Evolutionary conservation across 2,329 filamentous ascomycete species (phyloP), one percentile per base, ranked within the genome.

Genomic region (Monosporascus sp.): DNA sequence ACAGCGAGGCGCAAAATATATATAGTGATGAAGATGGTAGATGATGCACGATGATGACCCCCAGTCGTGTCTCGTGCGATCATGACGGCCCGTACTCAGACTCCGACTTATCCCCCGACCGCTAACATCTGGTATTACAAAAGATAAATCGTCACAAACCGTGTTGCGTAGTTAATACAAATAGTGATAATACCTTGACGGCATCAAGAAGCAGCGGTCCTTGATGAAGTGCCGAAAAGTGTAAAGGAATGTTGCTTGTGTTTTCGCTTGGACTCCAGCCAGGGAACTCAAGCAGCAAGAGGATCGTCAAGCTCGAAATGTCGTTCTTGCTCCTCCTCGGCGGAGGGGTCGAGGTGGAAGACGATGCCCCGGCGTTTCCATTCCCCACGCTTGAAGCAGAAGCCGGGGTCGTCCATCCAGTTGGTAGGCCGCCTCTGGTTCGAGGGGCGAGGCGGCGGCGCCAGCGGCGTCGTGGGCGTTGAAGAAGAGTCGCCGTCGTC

Each of bases 291-390:
- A 61, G 62, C 31, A 34, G 4, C 31, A 34, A 42, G n/a, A 22
- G 42, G 42, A 5, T 46, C 42, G 4, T 46, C 42, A 18, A 68
- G 51, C 44, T 67, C 65, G 42, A 67, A 69, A 46, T 68, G 64
- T 5, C 56, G 53, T 27, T 66, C 60, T 47, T 66, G 62, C 20
- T 60, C 59, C 3, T 59, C 51, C 37, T 65, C 57, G 3, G 59
- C 57, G 1, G 58, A 45, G 4, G 59, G 50, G 44, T 61, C 62
- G 38, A 67, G 62, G 15, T 65, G 57, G 56, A 69, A 69, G 45
- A 69, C 63, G 41, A 69, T 67, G 25, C 67, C 67, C 20, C 61
- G 57, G 17, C 67, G 64, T 54, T 69, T 69, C 67, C 67, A 69
- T 1, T 62, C 62, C 2, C 67, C 67, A 8, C 66, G 61, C 55